Conservation (phyloP, 495 filamentous ascomycete genomes). For the Immersiella caudata region DNA sequence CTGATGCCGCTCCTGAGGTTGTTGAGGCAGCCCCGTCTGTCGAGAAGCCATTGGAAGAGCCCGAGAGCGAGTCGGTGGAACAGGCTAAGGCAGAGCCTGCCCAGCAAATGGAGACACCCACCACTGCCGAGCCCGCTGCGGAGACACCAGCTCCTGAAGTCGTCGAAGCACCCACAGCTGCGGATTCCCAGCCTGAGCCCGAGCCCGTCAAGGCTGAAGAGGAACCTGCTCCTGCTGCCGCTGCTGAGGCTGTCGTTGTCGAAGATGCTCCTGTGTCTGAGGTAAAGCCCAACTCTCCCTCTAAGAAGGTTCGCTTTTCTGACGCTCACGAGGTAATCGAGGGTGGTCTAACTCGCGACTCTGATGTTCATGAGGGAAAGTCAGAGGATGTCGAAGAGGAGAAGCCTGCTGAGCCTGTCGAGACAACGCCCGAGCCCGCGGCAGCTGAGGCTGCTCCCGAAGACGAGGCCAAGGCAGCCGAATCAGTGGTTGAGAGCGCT, state of each 20-base stretch:
- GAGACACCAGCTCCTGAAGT: not conserved
- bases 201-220: conserved; percentile 12
- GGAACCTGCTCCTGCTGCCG: conserved; percentile 18
- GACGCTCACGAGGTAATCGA: conserved; percentile 19
- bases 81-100: conserved; percentile 10
- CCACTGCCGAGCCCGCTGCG: not conserved
- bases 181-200: conserved; percentile 9
- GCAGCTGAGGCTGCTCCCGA: not conserved
- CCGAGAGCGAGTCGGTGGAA: not conserved
- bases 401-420: not conserved
- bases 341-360: conserved; percentile 20
- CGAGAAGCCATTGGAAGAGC: not conserved
- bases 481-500: conserved; percentile 3
- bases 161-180: not conserved
- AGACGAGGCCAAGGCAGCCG: not conserved
- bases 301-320: conserved; percentile 25
- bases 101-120: not conserved
- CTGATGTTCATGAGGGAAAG: conserved; percentile 16
- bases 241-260: conserved; percentile 3
- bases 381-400: conserved; percentile 7
- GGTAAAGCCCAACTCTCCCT: conserved; percentile 21
- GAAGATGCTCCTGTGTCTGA: conserved; percentile 3
- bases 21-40: not conserved
- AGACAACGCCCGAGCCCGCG: not conserved
- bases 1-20: not conserved